Conservation (phyloP, 805 yeast genomes). For the Hanseniaspora lachancei region DNA sequence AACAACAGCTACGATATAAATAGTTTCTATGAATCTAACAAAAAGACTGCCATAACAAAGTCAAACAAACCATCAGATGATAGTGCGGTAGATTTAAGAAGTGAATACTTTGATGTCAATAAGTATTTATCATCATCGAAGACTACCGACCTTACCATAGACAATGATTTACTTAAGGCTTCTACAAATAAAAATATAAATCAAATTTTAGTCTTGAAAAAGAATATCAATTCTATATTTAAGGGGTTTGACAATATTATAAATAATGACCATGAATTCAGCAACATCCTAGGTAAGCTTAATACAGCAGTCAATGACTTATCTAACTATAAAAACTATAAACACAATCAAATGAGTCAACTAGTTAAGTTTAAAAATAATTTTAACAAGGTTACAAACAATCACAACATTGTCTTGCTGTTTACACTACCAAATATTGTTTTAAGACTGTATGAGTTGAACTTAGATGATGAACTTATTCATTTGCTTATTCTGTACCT, state of each 20-base stretch:
- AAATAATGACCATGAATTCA: neutral
- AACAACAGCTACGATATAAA: neutral
- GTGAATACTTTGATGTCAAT: neutral
- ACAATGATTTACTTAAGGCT: neutral
- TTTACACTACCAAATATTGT: constrained; percentile 1
- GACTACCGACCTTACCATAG: neutral
- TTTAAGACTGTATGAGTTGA: neutral
- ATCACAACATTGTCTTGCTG: neutral
- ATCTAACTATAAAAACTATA: neutral
- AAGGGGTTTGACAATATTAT: neutral
- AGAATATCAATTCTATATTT: constrained; percentile 2
- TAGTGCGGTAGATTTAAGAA: neutral
- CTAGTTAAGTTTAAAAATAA: neutral
- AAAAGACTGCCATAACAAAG: neutral
- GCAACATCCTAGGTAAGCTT: neutral
- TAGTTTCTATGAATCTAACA: neutral
- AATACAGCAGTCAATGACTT: neutral
- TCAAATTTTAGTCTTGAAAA: constrained; percentile 5
- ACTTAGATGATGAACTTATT: constrained; percentile 1
- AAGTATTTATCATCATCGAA: neutral
- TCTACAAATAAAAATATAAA: constrained; percentile 3
- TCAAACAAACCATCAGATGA: neutral
- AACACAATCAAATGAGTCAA: neutral
- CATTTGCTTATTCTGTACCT: neutral
- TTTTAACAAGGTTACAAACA: neutral